A percentile compares a stretch with the other conserved stretches of the same genome.
phyloP scores from a whole-genome alignment of 2,329 filamentous ascomycete genomes.

The Xylaria sp. region DNA sequence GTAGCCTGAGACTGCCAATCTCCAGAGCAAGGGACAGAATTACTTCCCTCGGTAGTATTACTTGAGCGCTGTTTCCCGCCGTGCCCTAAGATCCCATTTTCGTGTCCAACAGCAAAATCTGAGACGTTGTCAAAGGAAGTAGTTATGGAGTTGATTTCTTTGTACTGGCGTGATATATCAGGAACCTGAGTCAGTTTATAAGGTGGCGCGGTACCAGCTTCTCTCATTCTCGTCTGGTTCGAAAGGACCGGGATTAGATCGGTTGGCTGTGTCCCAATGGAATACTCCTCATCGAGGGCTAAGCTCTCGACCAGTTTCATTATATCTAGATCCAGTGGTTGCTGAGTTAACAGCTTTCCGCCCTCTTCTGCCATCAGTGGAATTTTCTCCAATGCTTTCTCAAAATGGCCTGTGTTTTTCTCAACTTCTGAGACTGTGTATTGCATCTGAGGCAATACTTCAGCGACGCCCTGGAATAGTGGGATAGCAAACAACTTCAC shows the following conservation, averaged over 20 bases:
- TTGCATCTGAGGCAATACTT: constrained; percentile 84
- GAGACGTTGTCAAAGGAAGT: constrained; percentile 60
- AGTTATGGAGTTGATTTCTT: constrained; percentile 58
- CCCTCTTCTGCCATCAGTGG: constrained; percentile 58
- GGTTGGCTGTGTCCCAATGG: constrained; percentile 36
- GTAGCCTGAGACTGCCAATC: constrained; percentile 73
- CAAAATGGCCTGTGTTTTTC: constrained; percentile 79
- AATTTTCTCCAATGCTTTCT: constrained; percentile 73
- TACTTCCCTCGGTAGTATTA: constrained; percentile 71
- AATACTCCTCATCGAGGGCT: constrained; percentile 44
- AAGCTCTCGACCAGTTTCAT: constrained; percentile 57
- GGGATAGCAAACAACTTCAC: constrained; percentile 97
- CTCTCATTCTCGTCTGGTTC: constrained; percentile 46
- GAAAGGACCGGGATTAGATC: constrained; percentile 40
- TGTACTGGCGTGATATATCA: constrained; percentile 51
- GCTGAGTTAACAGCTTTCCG: constrained; percentile 54
- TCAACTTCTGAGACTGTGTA: constrained; percentile 87
- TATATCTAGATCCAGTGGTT: constrained; percentile 53
- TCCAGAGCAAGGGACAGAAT: constrained; percentile 63
- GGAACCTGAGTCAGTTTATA: constrained; percentile 49
- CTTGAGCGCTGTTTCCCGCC: constrained; percentile 66
- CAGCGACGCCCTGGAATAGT: constrained; percentile 87
- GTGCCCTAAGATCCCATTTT: constrained; percentile 47
- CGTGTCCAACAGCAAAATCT: constrained; percentile 60
- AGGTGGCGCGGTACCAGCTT: constrained; percentile 41